A percentile compares a stretch with the other conserved stretches of the same genome.
phyloP scores from a whole-genome alignment of 805 yeast genomes.

The Spathaspora hagerdaliae region DNA sequence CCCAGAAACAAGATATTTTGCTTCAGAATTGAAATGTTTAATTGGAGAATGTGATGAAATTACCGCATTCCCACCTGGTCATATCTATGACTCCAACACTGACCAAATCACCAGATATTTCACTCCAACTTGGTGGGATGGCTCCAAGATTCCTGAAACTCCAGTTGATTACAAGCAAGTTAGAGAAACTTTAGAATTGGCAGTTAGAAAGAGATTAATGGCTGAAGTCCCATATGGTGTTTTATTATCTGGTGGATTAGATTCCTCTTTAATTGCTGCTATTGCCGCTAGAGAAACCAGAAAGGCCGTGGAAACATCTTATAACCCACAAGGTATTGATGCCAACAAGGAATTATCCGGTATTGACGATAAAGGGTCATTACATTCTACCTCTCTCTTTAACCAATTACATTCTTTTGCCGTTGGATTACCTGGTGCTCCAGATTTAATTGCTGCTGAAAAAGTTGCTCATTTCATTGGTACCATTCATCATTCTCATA shows the following conservation, averaged over 20 bases:
- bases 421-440: constrained; percentile 95
- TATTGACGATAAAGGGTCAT: constrained; percentile 82
- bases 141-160: constrained; percentile 62
- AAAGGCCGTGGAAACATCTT: constrained; percentile 51
- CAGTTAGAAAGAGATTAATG: constrained; percentile 98
- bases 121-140: constrained; percentile 95
- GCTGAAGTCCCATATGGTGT: constrained; percentile 99
- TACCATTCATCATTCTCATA: constrained; percentile 95
- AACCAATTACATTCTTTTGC: constrained; percentile 88
- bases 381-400: constrained; percentile 67
- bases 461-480: constrained; percentile 96
- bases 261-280: constrained; percentile 92
- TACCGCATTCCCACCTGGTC: constrained; percentile 97
- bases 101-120: constrained; percentile 84
- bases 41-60: constrained; percentile 93
- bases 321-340: constrained; percentile 46
- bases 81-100: constrained; percentile 87
- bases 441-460: constrained; percentile 93
- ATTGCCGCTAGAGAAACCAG: constrained; percentile 96
- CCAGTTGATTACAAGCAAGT: constrained; percentile 70
- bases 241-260: constrained; percentile 93
- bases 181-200: constrained; percentile 81
- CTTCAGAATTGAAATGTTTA: constrained; percentile 92
- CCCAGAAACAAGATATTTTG: constrained; percentile 82
- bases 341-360: constrained; percentile 80